A percentile compares a stretch with the other conserved stretches of the same genome.
Evolutionary conservation across 495 filamentous ascomycete genomes (phyloP).

Genomic region (Aspergillus conjunctus): DNA sequence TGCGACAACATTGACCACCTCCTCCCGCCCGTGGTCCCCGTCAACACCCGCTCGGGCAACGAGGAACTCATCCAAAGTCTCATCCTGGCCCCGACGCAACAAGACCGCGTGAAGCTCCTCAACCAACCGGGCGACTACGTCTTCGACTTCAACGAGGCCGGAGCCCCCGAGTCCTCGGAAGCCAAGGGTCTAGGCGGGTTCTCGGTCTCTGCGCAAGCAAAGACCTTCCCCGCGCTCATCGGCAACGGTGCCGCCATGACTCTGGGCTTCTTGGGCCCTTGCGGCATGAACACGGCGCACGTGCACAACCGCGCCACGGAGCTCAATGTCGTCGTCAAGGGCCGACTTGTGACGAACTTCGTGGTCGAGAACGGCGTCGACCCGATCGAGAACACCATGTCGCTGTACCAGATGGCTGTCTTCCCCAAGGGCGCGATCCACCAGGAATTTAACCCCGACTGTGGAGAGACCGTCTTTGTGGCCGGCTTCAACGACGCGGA

Average conservation of each 20-base stretch:
- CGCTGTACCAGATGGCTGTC: slow-evolving; percentile 12
- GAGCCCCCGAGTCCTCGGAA: background rate
- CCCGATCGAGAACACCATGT: slow-evolving; percentile 9
- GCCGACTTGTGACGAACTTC: slow-evolving; percentile 15
- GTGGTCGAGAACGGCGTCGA: slow-evolving; percentile 8
- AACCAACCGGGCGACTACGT: slow-evolving; percentile 17
- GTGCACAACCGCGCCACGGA: slow-evolving; percentile 20
- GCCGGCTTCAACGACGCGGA: slow-evolving; percentile 15
- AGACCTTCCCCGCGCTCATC: slow-evolving; percentile 12
- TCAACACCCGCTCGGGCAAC: slow-evolving; percentile 16
- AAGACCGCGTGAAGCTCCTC: slow-evolving; percentile 15
- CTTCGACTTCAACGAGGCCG: slow-evolving; percentile 15
- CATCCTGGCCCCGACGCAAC: slow-evolving; percentile 11
- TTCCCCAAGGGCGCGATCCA: slow-evolving; percentile 17
- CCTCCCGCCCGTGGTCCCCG: slow-evolving; percentile 16
- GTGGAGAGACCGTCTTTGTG: slow-evolving; percentile 13
- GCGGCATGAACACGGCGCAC: slow-evolving; percentile 18
- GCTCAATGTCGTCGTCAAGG: slow-evolving; percentile 18
- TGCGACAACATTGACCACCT: slow-evolving; percentile 6
- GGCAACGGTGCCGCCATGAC: slow-evolving; percentile 18
- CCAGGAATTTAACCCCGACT: slow-evolving; percentile 19
- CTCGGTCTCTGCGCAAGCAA: slow-evolving; percentile 6
- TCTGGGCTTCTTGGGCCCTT: slow-evolving; percentile 14
- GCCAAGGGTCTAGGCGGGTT: slow-evolving; percentile 6
- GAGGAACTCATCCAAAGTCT: slow-evolving; percentile 9